Evolutionary conservation across 2,329 filamentous ascomycete genomes (phyloP).

Genomic region (Xylaria sp.): DNA sequence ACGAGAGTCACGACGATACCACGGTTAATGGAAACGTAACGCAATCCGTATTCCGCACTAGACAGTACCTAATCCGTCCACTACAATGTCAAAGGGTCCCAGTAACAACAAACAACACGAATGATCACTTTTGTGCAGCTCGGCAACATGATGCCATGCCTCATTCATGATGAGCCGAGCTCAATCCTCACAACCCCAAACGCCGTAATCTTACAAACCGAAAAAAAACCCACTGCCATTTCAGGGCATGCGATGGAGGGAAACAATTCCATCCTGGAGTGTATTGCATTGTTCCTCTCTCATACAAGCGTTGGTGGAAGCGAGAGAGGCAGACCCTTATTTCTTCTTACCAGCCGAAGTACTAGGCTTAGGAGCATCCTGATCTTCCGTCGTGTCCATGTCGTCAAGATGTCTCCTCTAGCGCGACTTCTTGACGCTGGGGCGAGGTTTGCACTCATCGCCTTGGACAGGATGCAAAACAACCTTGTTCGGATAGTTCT

Average conservation of each 20-base stretch:
- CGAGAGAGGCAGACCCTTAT: no score
- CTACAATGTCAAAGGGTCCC: no score
- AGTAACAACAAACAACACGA: no score
- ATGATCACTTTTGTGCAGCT: no score
- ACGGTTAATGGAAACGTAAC: no score
- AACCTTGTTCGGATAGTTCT: constrained; percentile 69
- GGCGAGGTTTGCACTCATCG: constrained; percentile 59
- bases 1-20: no score
- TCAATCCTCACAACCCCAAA: not conserved
- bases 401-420: constrained; percentile 31
- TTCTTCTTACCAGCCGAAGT: not conserved
- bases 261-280: no score
- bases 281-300: no score
- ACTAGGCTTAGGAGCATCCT: not conserved
- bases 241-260: not conserved
- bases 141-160: not conserved
- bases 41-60: no score
- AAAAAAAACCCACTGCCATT: not conserved
- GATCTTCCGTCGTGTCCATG: not conserved
- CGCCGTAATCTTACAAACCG: not conserved
- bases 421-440: constrained; percentile 55
- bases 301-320: no score
- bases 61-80: no score
- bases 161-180: not conserved
- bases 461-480: constrained; percentile 72